These are phyloP conservation scores for Tylopilus microsporus DNA, from an alignment of 1,284 basidiomycete genomes.

Conservation along the genomic window DNA sequence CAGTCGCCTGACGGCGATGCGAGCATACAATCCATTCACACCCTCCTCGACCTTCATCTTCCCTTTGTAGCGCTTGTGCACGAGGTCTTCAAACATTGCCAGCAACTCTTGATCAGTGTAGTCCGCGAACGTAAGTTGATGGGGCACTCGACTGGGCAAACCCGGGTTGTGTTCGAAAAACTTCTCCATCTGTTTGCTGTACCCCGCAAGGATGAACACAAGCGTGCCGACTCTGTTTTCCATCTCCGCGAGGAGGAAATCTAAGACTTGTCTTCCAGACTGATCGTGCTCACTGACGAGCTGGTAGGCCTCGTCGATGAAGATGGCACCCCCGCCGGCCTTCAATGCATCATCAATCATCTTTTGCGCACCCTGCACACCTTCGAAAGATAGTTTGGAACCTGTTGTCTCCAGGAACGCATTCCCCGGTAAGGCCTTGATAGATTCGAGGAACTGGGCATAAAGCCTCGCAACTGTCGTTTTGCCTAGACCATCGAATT, in stretches of 20 bases:
- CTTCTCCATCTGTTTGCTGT: conserved; percentile 65
- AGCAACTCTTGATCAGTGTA: conserved; percentile 54
- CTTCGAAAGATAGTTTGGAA: conserved; percentile 52
- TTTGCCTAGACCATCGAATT: conserved; percentile 45
- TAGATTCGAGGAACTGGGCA: conserved; percentile 53
- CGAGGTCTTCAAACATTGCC: conserved; percentile 46
- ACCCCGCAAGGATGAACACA: conserved; percentile 68
- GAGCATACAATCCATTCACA: conserved; percentile 48
- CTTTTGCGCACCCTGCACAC: conserved; percentile 49
- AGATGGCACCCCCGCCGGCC: conserved; percentile 57
- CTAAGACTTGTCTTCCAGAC: conserved; percentile 52
- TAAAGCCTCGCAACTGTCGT: conserved; percentile 64
- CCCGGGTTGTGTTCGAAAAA: conserved; percentile 74
- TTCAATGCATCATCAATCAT: conserved; percentile 44
- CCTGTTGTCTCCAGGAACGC: conserved; percentile 60
- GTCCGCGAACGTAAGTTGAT: conserved; percentile 55
- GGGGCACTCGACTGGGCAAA: conserved; percentile 57
- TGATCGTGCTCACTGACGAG: conserved; percentile 44
- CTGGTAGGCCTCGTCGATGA: conserved; percentile 68
- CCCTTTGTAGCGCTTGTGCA: conserved; percentile 45
- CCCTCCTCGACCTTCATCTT: conserved; percentile 55
- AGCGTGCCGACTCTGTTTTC: conserved; percentile 60
- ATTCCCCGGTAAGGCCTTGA: conserved; percentile 49
- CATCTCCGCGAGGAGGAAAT: conserved; percentile 67
- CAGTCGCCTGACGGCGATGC: conserved; percentile 48